Base-by-base conservation (phyloP, 805 yeast genomes). In the Cyberlindnera misumaiensis region DNA sequence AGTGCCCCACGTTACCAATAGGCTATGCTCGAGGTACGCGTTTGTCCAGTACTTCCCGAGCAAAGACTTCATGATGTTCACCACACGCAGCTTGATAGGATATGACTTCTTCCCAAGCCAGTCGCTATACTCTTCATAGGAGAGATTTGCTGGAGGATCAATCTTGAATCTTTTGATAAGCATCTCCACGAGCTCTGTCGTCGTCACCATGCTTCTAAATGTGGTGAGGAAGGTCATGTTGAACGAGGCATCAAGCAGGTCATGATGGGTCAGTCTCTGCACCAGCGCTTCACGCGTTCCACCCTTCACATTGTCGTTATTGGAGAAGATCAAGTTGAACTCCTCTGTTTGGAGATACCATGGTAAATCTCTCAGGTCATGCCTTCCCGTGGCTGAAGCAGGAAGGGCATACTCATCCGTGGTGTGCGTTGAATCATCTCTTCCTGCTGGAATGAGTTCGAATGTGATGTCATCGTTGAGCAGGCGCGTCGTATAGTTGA, bases 101-200 rank as follows among this genome's bases (percentile, higher is more conserved):
- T 65, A 67, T 42, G 80, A 76, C 52, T 85, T 85, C 52, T 73
- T 74, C 30, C 77, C 75, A 9, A 78, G 68, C 96, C 96, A 87
- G 9, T 70, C 60, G 32, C 77, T 75, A 56, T 83, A 85, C 52
- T 86, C 95, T 44, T 83, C 94, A 53, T 77, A 84, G 42, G 84
- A 76, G 43, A 90, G 62, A 0, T 94, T 95, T 52, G 85, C 96
- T 0, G 96, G 96, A 16, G 96, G 93, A 45, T 75, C 75, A 12
- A 76, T 61, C 39, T 78, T 71, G 59, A 80, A 90, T 39, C 94
- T 67, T 29, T 72, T 70, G 25, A 83, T 72, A 49, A 86, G 61
- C 31, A 73, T 55, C 30, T 70, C 68, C 31, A 84, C 63, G 28
- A 89, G 64, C 37, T 80, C 83, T 9, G 70, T 59, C 2, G 93